Conservation (phyloP, 257 asterid species). For the Jaltomata sinuosa region DNA sequence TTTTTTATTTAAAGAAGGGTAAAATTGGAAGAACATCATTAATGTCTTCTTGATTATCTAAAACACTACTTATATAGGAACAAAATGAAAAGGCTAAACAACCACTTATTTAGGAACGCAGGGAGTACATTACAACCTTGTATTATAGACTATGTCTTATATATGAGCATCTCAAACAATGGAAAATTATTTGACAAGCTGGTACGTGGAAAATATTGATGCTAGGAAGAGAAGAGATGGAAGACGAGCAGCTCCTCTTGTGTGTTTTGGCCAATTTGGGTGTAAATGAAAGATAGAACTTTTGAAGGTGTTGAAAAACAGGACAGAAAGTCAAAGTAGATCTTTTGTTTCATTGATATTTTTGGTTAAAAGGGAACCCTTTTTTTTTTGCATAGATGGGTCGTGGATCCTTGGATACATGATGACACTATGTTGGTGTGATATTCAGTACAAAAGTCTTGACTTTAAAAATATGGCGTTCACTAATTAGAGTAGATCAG, state of each 20-base stretch:
- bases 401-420: background rate
- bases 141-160: background rate
- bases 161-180: background rate
- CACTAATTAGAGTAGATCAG: background rate
- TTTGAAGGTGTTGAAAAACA: background rate
- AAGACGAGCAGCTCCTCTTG: background rate
- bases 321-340: background rate
- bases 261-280: background rate
- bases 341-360: background rate
- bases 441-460: background rate
- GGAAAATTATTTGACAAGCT: background rate
- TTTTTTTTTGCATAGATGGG: background rate
- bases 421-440: background rate
- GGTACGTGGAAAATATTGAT: background rate
- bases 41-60: too few species aligned
- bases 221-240: background rate
- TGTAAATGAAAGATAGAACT: background rate
- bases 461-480: background rate
- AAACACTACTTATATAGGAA: too few species aligned
- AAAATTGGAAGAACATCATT: too few species aligned
- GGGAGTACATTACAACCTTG: background rate
- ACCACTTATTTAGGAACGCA: too few species aligned
- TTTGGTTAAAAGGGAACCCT: background rate
- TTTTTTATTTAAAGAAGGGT: too few species aligned
- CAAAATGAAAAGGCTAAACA: too few species aligned